These are phyloP conservation scores for Babesia bigemina DNA, from an alignment of 169 alveolate species.

Conservation along the genomic window DNA sequence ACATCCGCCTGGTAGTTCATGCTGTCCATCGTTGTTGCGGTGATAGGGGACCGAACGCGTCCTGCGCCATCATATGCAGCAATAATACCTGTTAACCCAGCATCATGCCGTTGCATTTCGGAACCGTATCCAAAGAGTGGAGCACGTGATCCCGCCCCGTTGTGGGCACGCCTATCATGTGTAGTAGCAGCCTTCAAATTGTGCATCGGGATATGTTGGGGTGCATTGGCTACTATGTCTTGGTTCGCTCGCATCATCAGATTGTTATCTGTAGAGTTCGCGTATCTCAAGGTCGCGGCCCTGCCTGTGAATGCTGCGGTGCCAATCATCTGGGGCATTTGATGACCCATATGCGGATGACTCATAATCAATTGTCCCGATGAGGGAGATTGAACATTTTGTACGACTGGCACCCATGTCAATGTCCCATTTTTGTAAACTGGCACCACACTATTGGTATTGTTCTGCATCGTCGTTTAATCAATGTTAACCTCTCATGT, in stretches of 20 bases:
- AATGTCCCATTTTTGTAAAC: slow-evolving; percentile 19
- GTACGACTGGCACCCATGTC: slow-evolving; percentile 15
- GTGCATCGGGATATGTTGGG: not conserved
- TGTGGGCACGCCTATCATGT: not conserved
- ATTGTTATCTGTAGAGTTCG: not conserved
- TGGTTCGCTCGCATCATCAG: not conserved
- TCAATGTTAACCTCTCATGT: not conserved
- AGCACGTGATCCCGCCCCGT: not conserved
- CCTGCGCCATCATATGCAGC: not conserved
- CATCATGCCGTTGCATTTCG: slow-evolving; percentile 10
- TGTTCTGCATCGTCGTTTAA: slow-evolving; percentile 13
- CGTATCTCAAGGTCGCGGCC: slow-evolving; percentile 1
- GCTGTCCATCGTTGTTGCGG: not conserved
- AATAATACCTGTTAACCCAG: not conserved
- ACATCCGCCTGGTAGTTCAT: not conserved
- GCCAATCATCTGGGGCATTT: slow-evolving; percentile 11
- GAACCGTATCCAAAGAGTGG: slow-evolving; percentile 12
- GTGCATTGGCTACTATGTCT: not conserved
- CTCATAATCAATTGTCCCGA: not conserved
- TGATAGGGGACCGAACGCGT: not conserved
- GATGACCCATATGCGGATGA: not conserved
- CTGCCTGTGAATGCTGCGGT: not conserved
- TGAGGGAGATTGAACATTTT: not conserved
- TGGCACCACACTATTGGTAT: slow-evolving; percentile 3
- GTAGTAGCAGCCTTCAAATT: not conserved